Conservation (phyloP, 352 stramenopile species). For the Phytopythium mirpurense region DNA sequence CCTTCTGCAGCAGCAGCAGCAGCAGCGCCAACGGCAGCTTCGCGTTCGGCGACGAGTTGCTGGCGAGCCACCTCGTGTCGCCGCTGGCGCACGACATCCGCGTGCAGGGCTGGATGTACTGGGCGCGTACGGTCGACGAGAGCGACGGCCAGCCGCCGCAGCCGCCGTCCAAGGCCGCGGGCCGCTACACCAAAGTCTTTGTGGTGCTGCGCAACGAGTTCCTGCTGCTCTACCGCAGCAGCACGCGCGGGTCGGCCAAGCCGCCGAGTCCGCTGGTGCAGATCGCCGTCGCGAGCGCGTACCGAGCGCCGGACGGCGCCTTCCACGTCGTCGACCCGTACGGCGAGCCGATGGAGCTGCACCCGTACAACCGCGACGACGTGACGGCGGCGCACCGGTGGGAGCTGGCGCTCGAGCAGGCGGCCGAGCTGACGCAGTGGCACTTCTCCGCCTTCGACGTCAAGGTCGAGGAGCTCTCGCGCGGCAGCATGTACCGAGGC, state of each 20-base stretch:
- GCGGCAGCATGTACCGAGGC: conserved; percentile 58
- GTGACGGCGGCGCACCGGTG: conserved; percentile 19
- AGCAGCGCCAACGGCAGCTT: conserved; percentile 16
- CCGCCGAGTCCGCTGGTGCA: conserved; percentile 45
- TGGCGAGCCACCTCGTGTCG: conserved; percentile 16
- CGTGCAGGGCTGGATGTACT: conserved; percentile 75
- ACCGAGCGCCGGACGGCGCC: conserved; percentile 32
- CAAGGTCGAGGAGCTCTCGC: conserved; percentile 55
- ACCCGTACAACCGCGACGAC: conserved; percentile 60
- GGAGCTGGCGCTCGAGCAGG: conserved; percentile 49
- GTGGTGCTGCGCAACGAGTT: conserved; percentile 65
- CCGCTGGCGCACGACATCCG: conserved; percentile 27
- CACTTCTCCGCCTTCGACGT: conserved; percentile 63
- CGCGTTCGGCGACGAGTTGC: conserved; percentile 12
- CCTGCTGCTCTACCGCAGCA: conserved; percentile 53
- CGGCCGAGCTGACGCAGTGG: conserved; percentile 44
- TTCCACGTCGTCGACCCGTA: conserved; percentile 54
- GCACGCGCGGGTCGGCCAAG: conserved; percentile 34
- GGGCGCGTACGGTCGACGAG: conserved; percentile 35
- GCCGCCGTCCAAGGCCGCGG: background rate
- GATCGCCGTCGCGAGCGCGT: conserved; percentile 51
- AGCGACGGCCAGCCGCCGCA: conserved; percentile 11
- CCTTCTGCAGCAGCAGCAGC: conserved; percentile 16
- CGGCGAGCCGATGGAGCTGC: conserved; percentile 69
- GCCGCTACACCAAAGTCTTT: conserved; percentile 71